A percentile compares a stretch with the other conserved stretches of the same genome.
phyloP scores from a whole-genome alignment of 2,329 filamentous ascomycete species.

The Dryadomyces quercivorus region DNA sequence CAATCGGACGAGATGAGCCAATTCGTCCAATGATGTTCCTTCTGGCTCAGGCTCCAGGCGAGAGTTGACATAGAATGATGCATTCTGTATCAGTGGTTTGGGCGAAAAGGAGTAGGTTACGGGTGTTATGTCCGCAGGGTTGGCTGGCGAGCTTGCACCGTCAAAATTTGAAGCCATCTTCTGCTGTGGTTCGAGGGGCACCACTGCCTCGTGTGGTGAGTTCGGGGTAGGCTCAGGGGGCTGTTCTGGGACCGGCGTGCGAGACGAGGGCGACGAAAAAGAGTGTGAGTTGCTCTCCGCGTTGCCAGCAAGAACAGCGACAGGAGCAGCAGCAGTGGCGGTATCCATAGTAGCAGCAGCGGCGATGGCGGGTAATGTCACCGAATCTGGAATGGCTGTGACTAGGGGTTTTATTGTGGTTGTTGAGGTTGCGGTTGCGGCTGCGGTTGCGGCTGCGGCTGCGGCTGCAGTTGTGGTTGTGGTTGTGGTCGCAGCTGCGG shows the following conservation, averaged over 20 bases:
- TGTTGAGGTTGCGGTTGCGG: background rate
- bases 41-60: conserved; percentile 48
- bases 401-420: background rate
- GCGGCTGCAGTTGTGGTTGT: conserved; percentile 3
- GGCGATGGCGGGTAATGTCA: background rate
- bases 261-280: background rate
- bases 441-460: background rate
- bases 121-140: conserved; percentile 28
- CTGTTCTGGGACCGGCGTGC: background rate
- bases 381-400: background rate
- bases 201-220: background rate
- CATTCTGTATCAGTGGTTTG: conserved; percentile 49
- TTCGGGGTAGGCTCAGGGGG: background rate
- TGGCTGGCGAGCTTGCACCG: conserved; percentile 16
- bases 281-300: background rate
- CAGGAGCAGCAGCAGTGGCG: background rate
- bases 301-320: background rate
- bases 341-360: no score
- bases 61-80: conserved; percentile 53
- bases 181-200: background rate
- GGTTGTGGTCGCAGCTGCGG: conserved; percentile 4
- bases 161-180: background rate
- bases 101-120: conserved; percentile 27
- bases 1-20: conserved; percentile 65
- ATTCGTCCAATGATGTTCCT: conserved; percentile 60